Conservation (phyloP, 257 asterid species). For the Fraxinus pennsylvanica region DNA sequence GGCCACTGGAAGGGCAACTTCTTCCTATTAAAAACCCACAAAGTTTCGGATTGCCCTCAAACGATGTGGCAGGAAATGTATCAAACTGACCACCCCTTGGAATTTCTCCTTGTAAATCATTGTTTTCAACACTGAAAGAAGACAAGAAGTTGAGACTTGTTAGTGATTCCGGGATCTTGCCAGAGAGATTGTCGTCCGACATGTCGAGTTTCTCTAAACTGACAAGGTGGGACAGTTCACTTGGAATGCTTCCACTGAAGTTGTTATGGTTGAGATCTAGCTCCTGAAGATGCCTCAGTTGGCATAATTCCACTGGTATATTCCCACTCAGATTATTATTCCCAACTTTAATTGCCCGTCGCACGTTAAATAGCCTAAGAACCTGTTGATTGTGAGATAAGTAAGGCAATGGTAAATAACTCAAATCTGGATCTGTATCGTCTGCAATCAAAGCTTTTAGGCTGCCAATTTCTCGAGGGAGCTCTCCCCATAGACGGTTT, state of each 20-base stretch:
- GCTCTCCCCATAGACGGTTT: conserved; percentile 20
- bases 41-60: conserved; percentile 50
- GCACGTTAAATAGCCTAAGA: conserved; percentile 15
- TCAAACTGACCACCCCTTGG: conserved; percentile 55
- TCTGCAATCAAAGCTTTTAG: conserved; percentile 13
- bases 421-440: neutral
- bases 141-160: conserved; percentile 49
- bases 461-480: conserved; percentile 17
- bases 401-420: conserved; percentile 17
- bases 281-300: conserved; percentile 14
- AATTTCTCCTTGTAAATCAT: conserved; percentile 51
- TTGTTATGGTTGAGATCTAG: conserved; percentile 21
- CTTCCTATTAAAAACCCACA: conserved; percentile 36
- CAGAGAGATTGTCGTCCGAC: conserved; percentile 26
- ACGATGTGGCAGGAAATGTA: conserved; percentile 38
- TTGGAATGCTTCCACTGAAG: conserved; percentile 24
- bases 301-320: conserved; percentile 24
- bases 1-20: conserved; percentile 20
- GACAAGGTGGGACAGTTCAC: neutral
- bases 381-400: neutral
- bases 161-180: conserved; percentile 48
- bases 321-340: conserved; percentile 23
- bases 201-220: conserved; percentile 26
- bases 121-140: conserved; percentile 46
- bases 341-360: conserved; percentile 21